Evolutionary conservation across 345 rosid species (phyloP), one percentile per base, ranked within the genome.

Genomic region (Stellera chamaejasme): DNA sequence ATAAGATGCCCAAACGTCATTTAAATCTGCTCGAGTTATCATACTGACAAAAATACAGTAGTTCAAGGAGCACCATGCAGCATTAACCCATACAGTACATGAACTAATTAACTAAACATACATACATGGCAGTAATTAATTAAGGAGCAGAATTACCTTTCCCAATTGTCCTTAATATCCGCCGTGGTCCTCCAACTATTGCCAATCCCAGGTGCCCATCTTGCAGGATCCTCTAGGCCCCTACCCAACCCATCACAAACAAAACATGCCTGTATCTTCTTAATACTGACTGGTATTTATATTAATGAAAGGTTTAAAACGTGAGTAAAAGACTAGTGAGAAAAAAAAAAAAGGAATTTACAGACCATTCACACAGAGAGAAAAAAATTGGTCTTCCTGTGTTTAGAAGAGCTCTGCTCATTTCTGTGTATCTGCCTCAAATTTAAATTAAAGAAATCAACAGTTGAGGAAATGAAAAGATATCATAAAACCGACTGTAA

Each of bases 151-250:
- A 12, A n/a, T 46, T 61, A 80, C 85, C 78, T 72, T 1, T 52
- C 54, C 85, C 85, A 80, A 7, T 49, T 45, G 68, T 80, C 76
- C 2, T 46, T 10, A 27, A 80, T 80, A 49, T 80, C 85, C 39
- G 68, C 77, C 0, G 85, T 80, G 45, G 85, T 80, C 63, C 82
- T 74, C 85, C 85, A 80, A 60, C 85, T 80, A 56, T 80, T 80
- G 39, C 85, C 82, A 1, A 80, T 25, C 10, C 45, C 16, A 6
- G 57, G 26, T 3, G 76, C 85, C 85, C 85, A 80, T 2, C 60
- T 74, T 7, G 78, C 82, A 1, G 85, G 85, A 51, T 80, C 41
- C 14, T 64, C 74, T 3, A 54, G 16, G 1, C 82, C 85, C 82
- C 79, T 74, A 27, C 13, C 23, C 23, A 19, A 0, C 23, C n/a